phyloP scores from a whole-genome alignment of 495 filamentous ascomycete genomes.

The Annulohypoxylon stygium region DNA sequence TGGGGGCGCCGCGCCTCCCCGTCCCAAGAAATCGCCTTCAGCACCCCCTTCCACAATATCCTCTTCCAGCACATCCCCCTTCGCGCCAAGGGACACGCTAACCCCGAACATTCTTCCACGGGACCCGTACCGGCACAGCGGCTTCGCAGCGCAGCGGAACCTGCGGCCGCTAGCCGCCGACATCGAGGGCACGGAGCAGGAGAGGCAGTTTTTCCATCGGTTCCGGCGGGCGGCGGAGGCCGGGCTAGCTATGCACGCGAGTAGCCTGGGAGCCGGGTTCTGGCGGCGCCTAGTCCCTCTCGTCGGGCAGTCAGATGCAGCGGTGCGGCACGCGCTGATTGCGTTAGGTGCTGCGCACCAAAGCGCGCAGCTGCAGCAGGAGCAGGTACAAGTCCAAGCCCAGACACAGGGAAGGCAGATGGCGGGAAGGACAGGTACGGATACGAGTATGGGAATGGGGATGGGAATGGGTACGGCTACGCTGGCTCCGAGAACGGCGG shows the following conservation, averaged over 20 bases:
- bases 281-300: constrained; percentile 54
- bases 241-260: constrained; percentile 39
- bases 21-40: constrained; percentile 28
- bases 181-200: constrained; percentile 53
- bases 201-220: constrained; percentile 53
- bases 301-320: constrained; percentile 53
- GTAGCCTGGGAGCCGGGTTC: constrained; percentile 47
- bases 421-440: background rate
- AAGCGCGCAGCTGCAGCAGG: constrained; percentile 31
- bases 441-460: too few species aligned
- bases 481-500: background rate
- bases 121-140: constrained; percentile 43
- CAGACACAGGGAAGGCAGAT: background rate
- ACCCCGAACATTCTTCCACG: background rate
- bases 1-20: constrained; percentile 51
- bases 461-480: too few species aligned
- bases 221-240: constrained; percentile 46
- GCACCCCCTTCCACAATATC: background rate
- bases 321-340: constrained; percentile 56
- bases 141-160: constrained; percentile 51
- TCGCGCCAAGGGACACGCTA: background rate
- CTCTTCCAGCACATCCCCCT: background rate
- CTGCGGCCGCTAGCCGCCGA: constrained; percentile 56
- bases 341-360: constrained; percentile 56
- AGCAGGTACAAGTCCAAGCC: background rate